Percentiles rank a stretch among this genome's conserved stretches.
Conservation (phyloP, 2,329 filamentous ascomycete genomes). For the Tolypocladium album region DNA sequence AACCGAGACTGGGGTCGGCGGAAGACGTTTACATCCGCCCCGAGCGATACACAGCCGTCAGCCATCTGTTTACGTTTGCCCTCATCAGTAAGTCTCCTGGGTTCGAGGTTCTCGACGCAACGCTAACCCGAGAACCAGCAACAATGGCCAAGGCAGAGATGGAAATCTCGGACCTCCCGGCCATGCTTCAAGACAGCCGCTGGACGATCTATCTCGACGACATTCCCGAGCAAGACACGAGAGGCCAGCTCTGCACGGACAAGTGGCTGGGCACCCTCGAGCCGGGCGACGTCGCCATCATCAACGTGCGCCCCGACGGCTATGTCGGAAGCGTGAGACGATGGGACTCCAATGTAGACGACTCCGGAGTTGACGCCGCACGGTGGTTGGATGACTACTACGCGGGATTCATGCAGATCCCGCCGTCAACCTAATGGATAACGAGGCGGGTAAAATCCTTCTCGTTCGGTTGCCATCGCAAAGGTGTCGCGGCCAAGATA, state of each 20-base stretch:
- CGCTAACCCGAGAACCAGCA: slow-evolving; percentile 23
- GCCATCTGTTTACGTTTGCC: slow-evolving; percentile 58
- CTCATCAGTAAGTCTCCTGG: slow-evolving; percentile 46
- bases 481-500: not conserved
- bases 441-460: not conserved
- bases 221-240: slow-evolving; percentile 42
- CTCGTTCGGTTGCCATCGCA: not conserved
- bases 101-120: not conserved
- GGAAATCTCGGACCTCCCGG: slow-evolving; percentile 55
- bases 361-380: slow-evolving; percentile 39
- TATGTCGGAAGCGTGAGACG: slow-evolving; percentile 57
- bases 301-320: slow-evolving; percentile 62
- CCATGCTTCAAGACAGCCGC: slow-evolving; percentile 49
- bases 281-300: slow-evolving; percentile 47
- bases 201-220: slow-evolving; percentile 69
- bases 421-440: slow-evolving; percentile 9
- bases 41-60: slow-evolving; percentile 57
- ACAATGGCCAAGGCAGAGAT: slow-evolving; percentile 51
- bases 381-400: slow-evolving; percentile 46
- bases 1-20: slow-evolving; percentile 44
- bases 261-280: slow-evolving; percentile 58
- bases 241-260: slow-evolving; percentile 44
- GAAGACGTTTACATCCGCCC: slow-evolving; percentile 58
- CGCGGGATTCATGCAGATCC: slow-evolving; percentile 41
- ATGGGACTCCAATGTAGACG: slow-evolving; percentile 40